Base-by-base conservation (phyloP, 2,329 filamentous ascomycete species). In the Coniella vitis region DNA sequence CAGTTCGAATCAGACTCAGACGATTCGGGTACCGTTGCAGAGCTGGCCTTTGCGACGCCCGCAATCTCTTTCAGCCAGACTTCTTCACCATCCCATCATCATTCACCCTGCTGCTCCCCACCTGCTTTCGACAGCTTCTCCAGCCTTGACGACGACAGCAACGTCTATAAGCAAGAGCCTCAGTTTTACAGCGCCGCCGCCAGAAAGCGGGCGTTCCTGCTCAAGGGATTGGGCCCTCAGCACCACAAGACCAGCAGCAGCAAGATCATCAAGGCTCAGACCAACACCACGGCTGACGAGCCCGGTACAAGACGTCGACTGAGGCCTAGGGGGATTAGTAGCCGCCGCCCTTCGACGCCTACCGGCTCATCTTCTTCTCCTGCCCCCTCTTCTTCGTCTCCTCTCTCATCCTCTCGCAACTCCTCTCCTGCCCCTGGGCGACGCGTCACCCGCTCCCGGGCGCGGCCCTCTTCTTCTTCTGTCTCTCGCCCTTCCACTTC, bases 21-120 rank as follows among this genome's bases (percentile, higher is more conserved):
- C 25, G 10, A 10, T 42, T 21, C 25, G n/a, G 39, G 19, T 54
- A 44, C 55, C 51, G 38, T 39, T 51, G 61, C 49, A 54, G 40
- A 42, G 40, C 40, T 32, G 29, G 29, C 20, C 40, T 42, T 29
- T 34, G 40, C 14, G 16, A 13, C 17, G 5, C 45, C 19, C 51
- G 53, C 49, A 49, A 45, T 38, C 48, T 45, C 38, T 25, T 50
- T 38, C 32, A 25, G 9, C 17, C 38, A 31, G 29, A 25, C 29
- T 22, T 10, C 29, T 10, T 41, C 38, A n/a, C n/a, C n/a, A n/a
- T n/a, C n/a, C n/a, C n/a, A n/a, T 41, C 21, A n/a, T 31, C 29
- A 31, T 16, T 7, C 25, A 29, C 25, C 22, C 38, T 31, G 22
- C 21, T 16, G 16, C 25, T 40, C 38, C 13, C 21, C n/a, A 5